Base-by-base conservation (phyloP, 2,329 filamentous ascomycete genomes). In the Fusarium albosuccineum region DNA sequence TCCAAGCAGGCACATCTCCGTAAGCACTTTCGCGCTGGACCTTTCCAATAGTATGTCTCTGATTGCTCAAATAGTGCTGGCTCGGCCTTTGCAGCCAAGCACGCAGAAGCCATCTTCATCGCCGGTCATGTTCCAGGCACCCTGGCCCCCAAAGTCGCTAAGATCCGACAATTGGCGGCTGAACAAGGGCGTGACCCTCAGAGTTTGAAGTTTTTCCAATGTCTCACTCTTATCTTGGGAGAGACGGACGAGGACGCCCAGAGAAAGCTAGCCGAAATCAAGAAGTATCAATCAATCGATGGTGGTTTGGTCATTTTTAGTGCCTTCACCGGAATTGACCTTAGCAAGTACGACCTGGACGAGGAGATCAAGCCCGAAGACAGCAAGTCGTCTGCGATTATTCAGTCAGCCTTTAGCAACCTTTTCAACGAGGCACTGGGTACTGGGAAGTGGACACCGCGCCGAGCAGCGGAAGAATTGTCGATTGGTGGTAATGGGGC, bases 41-140 rank as follows among this genome's bases (percentile, higher is more conserved):
- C 10, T n/a, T 5, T 11, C 2, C 7, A 6, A n/a, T 26, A 9
- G 13, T 16, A 22, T 22, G 4, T 22, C 22, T 22, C 45, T 27
- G 9, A 27, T 14, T 5, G 9, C 5, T 17, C 1, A 6, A 4
- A 0, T 4, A 60, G 57, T 14, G 52, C 85, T 1, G 87, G 86
- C 1, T 87, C 85, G 64, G 74, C 76, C 0, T 90, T 90, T 62
- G 86, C 85, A 0, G 84, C 86, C 0, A 83, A 85, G 54, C 86
- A 89, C 66, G 87, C 87, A 0, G 88, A 90, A 70, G 86, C 82
- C 3, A 86, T 90, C 42, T 89, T 89, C 57, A 82, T 89, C 1
- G 85, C 82, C 0, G 85, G 84, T 0, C 86, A 88, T 66, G 52
- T 53, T 22, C 62, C 62, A 13, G 52, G 52, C 3, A 57, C 52